Evolutionary conservation across 2,329 filamentous ascomycete species (phyloP), one percentile per base, ranked within the genome.

Genomic region (Gyromitra esculenta): DNA sequence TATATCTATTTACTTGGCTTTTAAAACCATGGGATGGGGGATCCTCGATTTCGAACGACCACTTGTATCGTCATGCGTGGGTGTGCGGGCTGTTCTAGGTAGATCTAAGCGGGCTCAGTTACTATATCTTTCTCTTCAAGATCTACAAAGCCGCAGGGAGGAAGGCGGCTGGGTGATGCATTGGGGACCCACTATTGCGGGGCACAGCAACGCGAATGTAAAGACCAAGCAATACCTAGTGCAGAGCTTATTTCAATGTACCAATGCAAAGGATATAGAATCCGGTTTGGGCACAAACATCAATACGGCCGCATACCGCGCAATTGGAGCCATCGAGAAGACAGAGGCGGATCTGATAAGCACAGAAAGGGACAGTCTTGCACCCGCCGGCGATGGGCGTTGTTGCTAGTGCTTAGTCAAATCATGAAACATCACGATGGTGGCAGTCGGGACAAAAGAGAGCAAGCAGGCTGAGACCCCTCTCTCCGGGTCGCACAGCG

Each of bases 211-310:
- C 54, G 41, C 35, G 35, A 35, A 21, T 9, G 5, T 2, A 8
- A 21, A 41, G 37, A 59, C 56, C 41, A 60, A 60, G 21, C 35
- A 57, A n/a, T 57, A 31, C 25, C 25, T 31, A n/a, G 56, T 59
- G 50, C 6, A 62, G 66, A 70, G 66, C 66, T 70, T 70, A 62
- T 70, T 70, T 60, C 43, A 25, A 62, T 52, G 54, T 50, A 25
- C n/a, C 25, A 15, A 7, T 35, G 13, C 11, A 8, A 25, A 3
- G n/a, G 18, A 52, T 52, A 6, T 21, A 11, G 25, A 45, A 11
- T 45, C 4, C 11, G 11, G 43, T 11, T 45, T 45, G 15, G 15
- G 43, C 11, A 31, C 25, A 31, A 31, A 31, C 25, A 31, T 45
- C 41, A 45, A 45, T 45, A 15, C 41, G 41, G 15, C 41, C 15